Evolutionary conservation across 176 grass and related monocot genomes (phyloP), one percentile per base, ranked within the genome.

Genomic region (Microstegium vimineum): DNA sequence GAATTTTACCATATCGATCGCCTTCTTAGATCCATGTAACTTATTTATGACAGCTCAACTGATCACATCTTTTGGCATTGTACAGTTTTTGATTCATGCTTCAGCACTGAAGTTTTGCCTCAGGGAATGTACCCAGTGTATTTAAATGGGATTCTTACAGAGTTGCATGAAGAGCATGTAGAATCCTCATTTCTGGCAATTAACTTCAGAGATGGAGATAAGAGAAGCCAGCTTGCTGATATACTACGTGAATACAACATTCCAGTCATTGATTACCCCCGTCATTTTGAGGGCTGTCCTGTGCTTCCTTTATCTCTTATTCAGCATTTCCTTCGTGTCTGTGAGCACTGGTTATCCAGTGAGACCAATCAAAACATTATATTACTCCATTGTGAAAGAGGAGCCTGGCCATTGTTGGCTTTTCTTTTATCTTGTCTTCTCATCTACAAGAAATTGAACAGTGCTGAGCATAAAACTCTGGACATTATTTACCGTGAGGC

Each of bases 71-170:
- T 89, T 20, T 76, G 30, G 13, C 56, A 32, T 90, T 52, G 18
- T 81, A 79, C 90, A 98, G 95, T 98, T 94, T 98, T 95, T 82
- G 95, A 98, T 92, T 98, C 95, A 73, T 95, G 95, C 86, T 98
- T 98, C 88, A 93, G 84, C 83, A 98, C 92, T 69, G 95, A 98
- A 86, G 95, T 98, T 84, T 74, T 98, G 35, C 83, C 89, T 38
- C 76, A 92, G 82, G 90, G 90, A 84, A 88, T 94, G 78, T 98
- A 98, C 56, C 84, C 81, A 67, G 87, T 98, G 57, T 98, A 98
- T 90, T 88, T 98, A 71, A 91, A 84, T 68, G 95, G 90, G 74
- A 93, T 89, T 83, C 83, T 98, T 56, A 94, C 78, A 69, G 92
- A 95, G 47, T 84, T 98, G 45, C 89, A 98, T 66, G 95, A 98